Evolutionary conservation across 225 moss, liverwort and hornwort genomes (phyloP).

Genomic region (Marchantia paleacea): DNA sequence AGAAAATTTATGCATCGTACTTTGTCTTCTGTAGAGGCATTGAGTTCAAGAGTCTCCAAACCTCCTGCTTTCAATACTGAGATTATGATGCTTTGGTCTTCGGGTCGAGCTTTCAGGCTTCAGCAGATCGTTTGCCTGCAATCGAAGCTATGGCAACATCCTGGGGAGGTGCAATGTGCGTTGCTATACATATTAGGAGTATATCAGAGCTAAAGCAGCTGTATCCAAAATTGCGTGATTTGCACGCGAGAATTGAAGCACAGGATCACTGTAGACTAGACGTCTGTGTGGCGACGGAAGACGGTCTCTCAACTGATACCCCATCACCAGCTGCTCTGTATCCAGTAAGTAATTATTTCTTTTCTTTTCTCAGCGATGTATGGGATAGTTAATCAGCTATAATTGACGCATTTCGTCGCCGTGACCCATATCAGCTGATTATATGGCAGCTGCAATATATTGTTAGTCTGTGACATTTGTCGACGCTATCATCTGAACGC

Average conservation of each 20-base stretch:
- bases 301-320: constrained; percentile 17
- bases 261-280: constrained; percentile 30
- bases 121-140: constrained; percentile 44
- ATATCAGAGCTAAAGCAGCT: constrained; percentile 31
- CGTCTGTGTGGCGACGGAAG: constrained; percentile 38
- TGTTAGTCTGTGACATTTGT: not conserved
- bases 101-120: constrained; percentile 29
- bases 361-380: not conserved
- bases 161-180: constrained; percentile 44
- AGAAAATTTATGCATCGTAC: not conserved
- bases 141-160: constrained; percentile 49
- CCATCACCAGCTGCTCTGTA: constrained; percentile 36
- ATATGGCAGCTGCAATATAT: too few relatives aligned
- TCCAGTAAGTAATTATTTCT: constrained; percentile 25
- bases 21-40: not conserved
- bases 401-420: not conserved
- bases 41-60: not conserved
- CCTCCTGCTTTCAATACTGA: not conserved
- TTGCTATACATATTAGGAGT: constrained; percentile 36
- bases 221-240: constrained; percentile 33
- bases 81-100: not conserved
- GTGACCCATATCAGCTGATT: too few relatives aligned
- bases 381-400: not conserved
- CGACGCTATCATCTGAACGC: not conserved
- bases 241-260: constrained; percentile 39